Conservation (phyloP, 768 basidiomycete species). For the Crepidotus variabilis region DNA sequence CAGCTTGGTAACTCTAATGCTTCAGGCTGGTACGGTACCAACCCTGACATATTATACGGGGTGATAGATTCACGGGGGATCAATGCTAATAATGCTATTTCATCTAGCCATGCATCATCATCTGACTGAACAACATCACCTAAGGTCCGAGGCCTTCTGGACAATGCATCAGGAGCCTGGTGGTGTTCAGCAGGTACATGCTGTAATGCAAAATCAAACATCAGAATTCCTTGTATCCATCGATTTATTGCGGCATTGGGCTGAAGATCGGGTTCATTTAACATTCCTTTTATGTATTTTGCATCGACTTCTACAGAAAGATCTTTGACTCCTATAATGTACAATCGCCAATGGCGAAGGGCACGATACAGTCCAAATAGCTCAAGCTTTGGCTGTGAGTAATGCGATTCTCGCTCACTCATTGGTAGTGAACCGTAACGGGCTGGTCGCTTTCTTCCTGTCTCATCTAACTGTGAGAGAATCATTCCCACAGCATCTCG, state of each 20-base stretch:
- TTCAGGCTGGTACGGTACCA: too few species aligned
- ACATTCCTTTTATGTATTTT: conserved; percentile 38
- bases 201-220: conserved; percentile 31
- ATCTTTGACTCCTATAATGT: conserved; percentile 17
- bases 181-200: conserved; percentile 33
- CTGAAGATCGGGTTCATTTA: conserved; percentile 33
- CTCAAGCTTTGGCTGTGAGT: conserved; percentile 37
- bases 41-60: too few species aligned
- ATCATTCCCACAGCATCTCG: conserved; percentile 21
- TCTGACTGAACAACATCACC: conserved; percentile 13
- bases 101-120: conserved; percentile 25
- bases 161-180: conserved; percentile 35
- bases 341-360: conserved; percentile 6
- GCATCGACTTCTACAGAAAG: conserved; percentile 35
- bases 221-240: conserved; percentile 42
- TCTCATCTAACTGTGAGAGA: conserved; percentile 14
- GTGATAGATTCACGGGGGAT: neutral
- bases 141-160: conserved; percentile 17
- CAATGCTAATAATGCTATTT: conserved; percentile 4
- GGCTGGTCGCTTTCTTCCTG: conserved; percentile 16
- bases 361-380: conserved; percentile 32
- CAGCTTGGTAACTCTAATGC: neutral
- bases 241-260: conserved; percentile 34
- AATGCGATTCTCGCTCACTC: conserved; percentile 25
- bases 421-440: conserved; percentile 30